These are phyloP conservation scores for Asclepias syriaca DNA, from an alignment of 257 asterid species.

Conservation along the genomic window DNA sequence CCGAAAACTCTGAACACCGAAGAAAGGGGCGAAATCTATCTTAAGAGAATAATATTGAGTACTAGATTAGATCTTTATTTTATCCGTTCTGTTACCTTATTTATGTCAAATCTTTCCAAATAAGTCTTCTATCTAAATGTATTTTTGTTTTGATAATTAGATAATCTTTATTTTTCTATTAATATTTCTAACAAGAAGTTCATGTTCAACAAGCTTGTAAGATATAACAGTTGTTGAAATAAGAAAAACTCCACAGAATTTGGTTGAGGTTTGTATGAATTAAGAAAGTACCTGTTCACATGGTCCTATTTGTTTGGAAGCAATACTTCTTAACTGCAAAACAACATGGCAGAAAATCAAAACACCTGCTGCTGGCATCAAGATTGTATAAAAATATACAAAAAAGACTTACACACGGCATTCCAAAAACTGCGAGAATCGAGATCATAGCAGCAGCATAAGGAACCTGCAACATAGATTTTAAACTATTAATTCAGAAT, in stretches of 20 bases:
- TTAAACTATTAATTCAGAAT: background rate
- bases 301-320: slow-evolving; percentile 85
- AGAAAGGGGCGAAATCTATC: no score
- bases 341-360: background rate
- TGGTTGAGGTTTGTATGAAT: background rate
- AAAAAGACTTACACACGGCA: slow-evolving; percentile 65
- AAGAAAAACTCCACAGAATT: background rate
- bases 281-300: slow-evolving; percentile 58
- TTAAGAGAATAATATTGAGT: no score
- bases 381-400: background rate
- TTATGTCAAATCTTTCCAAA: no score
- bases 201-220: no score
- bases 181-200: no score
- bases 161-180: no score
- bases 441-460: slow-evolving; percentile 64
- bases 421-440: slow-evolving; percentile 50
- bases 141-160: no score
- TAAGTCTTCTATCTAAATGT: no score
- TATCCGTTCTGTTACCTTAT: no score
- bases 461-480: slow-evolving; percentile 53
- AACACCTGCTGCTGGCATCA: background rate
- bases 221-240: no score
- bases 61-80: no score
- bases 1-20: no score
- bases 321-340: slow-evolving; percentile 78